phyloP scores from a whole-genome alignment of 768 basidiomycete species.

The Mycena belliarum region DNA sequence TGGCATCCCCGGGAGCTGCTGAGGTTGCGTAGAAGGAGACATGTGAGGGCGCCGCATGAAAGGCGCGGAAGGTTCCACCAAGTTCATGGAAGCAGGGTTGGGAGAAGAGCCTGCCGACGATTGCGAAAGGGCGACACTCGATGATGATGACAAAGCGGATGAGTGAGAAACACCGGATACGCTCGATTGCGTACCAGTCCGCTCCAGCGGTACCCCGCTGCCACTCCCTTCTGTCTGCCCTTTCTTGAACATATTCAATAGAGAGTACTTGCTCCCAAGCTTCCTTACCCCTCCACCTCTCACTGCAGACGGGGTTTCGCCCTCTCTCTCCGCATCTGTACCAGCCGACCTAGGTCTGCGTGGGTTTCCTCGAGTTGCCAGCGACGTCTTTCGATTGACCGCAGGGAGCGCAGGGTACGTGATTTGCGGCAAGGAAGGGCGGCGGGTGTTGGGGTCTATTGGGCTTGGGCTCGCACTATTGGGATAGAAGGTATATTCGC shows the following conservation, averaged over 20 bases:
- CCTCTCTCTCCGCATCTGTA: conserved; percentile 53
- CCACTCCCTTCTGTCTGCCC: conserved; percentile 36
- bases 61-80: conserved; percentile 23
- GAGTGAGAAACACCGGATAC: conserved; percentile 23
- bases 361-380: conserved; percentile 31
- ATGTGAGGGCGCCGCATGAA: conserved; percentile 19
- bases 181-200: conserved; percentile 8
- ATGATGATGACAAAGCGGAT: conserved; percentile 27
- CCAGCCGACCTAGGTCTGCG: conserved; percentile 75
- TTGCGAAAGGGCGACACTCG: conserved; percentile 30
- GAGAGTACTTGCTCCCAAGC: conserved; percentile 70
- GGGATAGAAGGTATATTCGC: conserved; percentile 49
- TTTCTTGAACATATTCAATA: conserved; percentile 76
- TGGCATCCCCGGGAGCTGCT: conserved; percentile 13
- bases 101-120: conserved; percentile 29
- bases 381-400: conserved; percentile 37
- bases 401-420: conserved; percentile 33
- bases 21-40: conserved; percentile 18
- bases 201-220: conserved; percentile 16
- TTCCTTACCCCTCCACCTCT: conserved; percentile 42
- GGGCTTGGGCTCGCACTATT: conserved; percentile 33
- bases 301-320: conserved; percentile 35
- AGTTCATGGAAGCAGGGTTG: conserved; percentile 26
- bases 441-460: conserved; percentile 42
- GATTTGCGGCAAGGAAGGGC: conserved; percentile 72